Evolutionary conservation across 1,284 basidiomycete species (phyloP), one percentile per base, ranked within the genome.

Genomic region (Marasmius fiardii): DNA sequence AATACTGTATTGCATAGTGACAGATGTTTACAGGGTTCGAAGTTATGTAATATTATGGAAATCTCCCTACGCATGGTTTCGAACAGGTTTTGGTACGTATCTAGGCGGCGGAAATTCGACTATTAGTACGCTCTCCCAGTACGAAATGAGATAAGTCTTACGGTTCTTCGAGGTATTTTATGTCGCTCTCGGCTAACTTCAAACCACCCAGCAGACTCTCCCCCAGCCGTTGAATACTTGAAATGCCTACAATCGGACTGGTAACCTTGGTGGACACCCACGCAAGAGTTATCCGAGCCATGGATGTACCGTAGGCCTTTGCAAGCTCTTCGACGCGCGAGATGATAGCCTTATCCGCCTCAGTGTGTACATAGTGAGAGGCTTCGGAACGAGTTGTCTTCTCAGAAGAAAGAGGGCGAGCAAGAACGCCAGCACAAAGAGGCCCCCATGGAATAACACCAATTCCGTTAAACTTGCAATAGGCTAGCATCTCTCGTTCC

Each of bases 101-200:
- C 47, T 49, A 33, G 28, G 6, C 26, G 5, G 20, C 18, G 11
- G 11, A 18, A 49, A 26, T n/a, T n/a, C n/a, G 8, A 8, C 23
- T 24, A 11, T 47, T 24, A 47, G 26, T 20, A 11, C 10, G 28
- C 10, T 12, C 26, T 16, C 11, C n/a, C n/a, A n/a, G 16, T 2
- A 2, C 44, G 20, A 20, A 4, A 14, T 2, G 20, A 45, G n/a
- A 18, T n/a, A 31, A 18, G 24, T 33, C 47, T 49, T 16, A 71
- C 68, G 63, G 67, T 14, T 64, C 63, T 39, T 72, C 70, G 20
- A 71, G 59, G 60, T 65, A 62, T 3, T 59, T 43, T n/a, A 61
- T 49, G 16, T 71, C 69, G 31, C 71, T 64, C 0, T 59, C 50
- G 2, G 64, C 65, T 47, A 70, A 53, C 28, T 52, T 55, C 26